Evolutionary conservation across 257 asterid species (phyloP).

Genomic region (Galeopsis tetrahit): DNA sequence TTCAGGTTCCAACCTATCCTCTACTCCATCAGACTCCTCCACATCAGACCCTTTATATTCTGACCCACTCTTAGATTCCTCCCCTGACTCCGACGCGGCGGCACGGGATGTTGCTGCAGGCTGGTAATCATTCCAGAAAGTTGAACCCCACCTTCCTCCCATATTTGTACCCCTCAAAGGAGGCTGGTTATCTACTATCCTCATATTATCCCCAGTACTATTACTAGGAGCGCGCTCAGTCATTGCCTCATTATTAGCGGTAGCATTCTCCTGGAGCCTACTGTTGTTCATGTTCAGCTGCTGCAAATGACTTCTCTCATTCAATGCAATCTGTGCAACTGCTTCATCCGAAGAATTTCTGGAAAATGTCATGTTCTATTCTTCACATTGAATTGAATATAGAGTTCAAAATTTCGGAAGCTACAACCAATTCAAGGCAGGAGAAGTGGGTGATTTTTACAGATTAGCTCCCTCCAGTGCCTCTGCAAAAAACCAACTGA

Average conservation of each 20-base stretch:
- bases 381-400: conserved; percentile 51
- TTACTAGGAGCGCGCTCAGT: conserved; percentile 52
- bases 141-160: conserved; percentile 90
- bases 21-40: conserved; percentile 69
- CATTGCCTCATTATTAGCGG: conserved; percentile 46
- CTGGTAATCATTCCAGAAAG: conserved; percentile 81
- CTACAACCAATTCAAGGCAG: conserved; percentile 35
- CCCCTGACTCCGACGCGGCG: conserved; percentile 75
- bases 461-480: conserved; percentile 49
- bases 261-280: conserved; percentile 44
- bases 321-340: conserved; percentile 48
- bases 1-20: conserved; percentile 59
- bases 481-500: conserved; percentile 35
- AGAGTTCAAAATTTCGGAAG: conserved; percentile 28
- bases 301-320: conserved; percentile 53
- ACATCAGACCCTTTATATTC: conserved; percentile 86
- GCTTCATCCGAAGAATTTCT: conserved; percentile 62
- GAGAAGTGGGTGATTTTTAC: conserved; percentile 11
- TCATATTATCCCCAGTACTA: conserved; percentile 47
- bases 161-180: conserved; percentile 45
- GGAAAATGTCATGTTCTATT: conserved; percentile 58
- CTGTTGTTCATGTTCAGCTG: conserved; percentile 47
- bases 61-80: conserved; percentile 89
- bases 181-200: conserved; percentile 44
- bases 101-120: conserved; percentile 50